Conservation (phyloP, 108 stramenopile species). For the Stephanodiscus minutulus region DNA sequence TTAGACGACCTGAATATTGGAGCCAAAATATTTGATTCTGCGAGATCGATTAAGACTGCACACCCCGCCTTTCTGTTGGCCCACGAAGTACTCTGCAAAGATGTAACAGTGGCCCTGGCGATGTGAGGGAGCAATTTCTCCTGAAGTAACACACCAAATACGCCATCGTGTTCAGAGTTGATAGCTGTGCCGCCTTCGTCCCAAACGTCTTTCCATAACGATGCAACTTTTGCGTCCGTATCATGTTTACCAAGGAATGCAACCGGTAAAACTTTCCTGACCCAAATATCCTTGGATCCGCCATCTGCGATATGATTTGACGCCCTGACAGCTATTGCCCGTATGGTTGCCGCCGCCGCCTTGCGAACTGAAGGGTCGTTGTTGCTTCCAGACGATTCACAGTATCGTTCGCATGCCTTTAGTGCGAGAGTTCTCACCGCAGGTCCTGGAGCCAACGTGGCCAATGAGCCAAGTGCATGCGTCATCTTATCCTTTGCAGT, state of each 20-base stretch:
- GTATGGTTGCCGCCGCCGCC: conserved; percentile 74
- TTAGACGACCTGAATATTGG: conserved; percentile 50
- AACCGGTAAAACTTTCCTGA: conserved; percentile 65
- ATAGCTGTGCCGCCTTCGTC: conserved; percentile 81
- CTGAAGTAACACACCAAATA: conserved; percentile 60
- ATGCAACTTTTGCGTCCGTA: conserved; percentile 58
- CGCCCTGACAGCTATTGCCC: conserved; percentile 76
- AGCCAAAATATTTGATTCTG: conserved; percentile 59
- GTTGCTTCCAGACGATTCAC: conserved; percentile 48
- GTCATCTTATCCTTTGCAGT: conserved; percentile 75
- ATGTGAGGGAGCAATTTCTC: conserved; percentile 67
- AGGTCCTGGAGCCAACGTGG: conserved; percentile 63
- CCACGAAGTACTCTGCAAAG: conserved; percentile 71
- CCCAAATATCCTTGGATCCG: conserved; percentile 75
- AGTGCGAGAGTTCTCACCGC: conserved; percentile 56
- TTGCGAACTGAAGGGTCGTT: conserved; percentile 64
- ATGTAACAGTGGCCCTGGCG: conserved; percentile 49
- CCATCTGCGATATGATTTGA: conserved; percentile 75
- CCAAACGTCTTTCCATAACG: conserved; percentile 82
- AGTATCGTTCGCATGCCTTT: conserved; percentile 72
- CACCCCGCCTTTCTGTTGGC: conserved; percentile 62
- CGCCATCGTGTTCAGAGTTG: conserved; percentile 32
- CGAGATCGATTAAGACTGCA: conserved; percentile 58
- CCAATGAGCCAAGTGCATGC: conserved; percentile 71
- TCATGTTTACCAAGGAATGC: conserved; percentile 81